A percentile compares a stretch with the other conserved stretches of the same genome.
phyloP scores from a whole-genome alignment of 1,284 basidiomycete species.

The Waitea zeae region DNA sequence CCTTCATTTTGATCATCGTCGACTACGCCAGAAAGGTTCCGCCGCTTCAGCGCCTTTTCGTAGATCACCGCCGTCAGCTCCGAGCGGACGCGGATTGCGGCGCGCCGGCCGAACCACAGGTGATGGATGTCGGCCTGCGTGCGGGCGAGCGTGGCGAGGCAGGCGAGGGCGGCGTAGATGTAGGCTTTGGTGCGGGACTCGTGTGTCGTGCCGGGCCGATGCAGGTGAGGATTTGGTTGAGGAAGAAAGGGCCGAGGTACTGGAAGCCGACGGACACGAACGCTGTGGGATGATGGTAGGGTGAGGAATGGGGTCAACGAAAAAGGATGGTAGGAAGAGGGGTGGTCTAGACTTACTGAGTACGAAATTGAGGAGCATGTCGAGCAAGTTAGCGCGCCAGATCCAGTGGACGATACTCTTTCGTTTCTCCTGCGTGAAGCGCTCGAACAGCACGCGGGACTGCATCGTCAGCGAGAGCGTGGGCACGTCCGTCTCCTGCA shows the following conservation, averaged over 20 bases:
- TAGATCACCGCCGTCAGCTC: conserved; percentile 27
- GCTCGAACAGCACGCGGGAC: conserved; percentile 45
- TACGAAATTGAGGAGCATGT: conserved; percentile 61
- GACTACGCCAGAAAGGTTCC: conserved; percentile 36
- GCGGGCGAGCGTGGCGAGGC: neutral
- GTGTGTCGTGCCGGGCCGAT: neutral
- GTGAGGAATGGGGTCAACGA: no score
- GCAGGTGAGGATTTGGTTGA: conserved; percentile 38
- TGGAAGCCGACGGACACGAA: conserved; percentile 53
- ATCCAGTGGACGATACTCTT: conserved; percentile 42
- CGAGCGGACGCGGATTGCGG: neutral
- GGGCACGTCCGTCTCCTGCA: conserved; percentile 61
- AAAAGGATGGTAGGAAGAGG: no score
- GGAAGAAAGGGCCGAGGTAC: conserved; percentile 52
- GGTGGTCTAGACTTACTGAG: no score
- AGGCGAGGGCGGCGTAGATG: neutral
- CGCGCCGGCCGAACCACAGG: neutral
- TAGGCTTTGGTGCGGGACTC: neutral
- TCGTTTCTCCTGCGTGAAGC: conserved; percentile 27
- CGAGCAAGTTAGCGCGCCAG: conserved; percentile 52
- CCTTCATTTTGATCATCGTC: conserved; percentile 13
- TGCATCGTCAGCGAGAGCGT: conserved; percentile 49
- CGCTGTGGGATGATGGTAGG: no score
- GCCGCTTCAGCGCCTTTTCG: conserved; percentile 47
- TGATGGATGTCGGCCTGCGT: neutral